These are phyloP conservation scores for Fomitopsis palustris DNA, from an alignment of 1,284 basidiomycete genomes.

Conservation along the genomic window DNA sequence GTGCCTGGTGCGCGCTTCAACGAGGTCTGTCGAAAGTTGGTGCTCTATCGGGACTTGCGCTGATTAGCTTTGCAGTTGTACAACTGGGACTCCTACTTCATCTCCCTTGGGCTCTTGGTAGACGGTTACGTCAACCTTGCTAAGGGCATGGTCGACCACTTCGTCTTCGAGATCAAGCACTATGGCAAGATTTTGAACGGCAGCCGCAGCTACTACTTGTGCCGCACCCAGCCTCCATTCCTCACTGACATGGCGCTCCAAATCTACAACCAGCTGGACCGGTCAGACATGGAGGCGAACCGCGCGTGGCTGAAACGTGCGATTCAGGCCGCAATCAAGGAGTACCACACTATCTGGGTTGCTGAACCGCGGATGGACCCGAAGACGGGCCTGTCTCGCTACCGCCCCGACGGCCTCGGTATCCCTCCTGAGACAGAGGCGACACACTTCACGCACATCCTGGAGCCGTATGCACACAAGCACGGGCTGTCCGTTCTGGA, in stretches of 20 bases:
- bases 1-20: conserved; percentile 98
- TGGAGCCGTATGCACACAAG: conserved; percentile 92
- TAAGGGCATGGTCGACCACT: conserved; percentile 97
- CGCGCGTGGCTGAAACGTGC: conserved; percentile 91
- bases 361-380: conserved; percentile 90
- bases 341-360: conserved; percentile 98
- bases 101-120: conserved; percentile 89
- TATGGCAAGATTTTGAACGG: conserved; percentile 89
- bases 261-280: conserved; percentile 94
- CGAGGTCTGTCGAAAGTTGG: conserved; percentile 57
- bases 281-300: conserved; percentile 79
- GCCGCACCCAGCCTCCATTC: conserved; percentile 96
- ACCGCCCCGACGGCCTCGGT: conserved; percentile 90
- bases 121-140: conserved; percentile 94
- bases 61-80: conserved; percentile 51
- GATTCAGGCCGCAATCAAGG: conserved; percentile 96
- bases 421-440: conserved; percentile 99
- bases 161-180: conserved; percentile 98
- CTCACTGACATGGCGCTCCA: conserved; percentile 98
- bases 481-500: conserved; percentile 95
- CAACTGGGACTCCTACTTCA: conserved; percentile 96
- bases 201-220: conserved; percentile 87
- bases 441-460: conserved; percentile 94
- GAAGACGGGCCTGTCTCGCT: conserved; percentile 91
- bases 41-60: not conserved